Conservation (phyloP, 2,329 filamentous ascomycete genomes). For the Fusarium gaditjirri region DNA sequence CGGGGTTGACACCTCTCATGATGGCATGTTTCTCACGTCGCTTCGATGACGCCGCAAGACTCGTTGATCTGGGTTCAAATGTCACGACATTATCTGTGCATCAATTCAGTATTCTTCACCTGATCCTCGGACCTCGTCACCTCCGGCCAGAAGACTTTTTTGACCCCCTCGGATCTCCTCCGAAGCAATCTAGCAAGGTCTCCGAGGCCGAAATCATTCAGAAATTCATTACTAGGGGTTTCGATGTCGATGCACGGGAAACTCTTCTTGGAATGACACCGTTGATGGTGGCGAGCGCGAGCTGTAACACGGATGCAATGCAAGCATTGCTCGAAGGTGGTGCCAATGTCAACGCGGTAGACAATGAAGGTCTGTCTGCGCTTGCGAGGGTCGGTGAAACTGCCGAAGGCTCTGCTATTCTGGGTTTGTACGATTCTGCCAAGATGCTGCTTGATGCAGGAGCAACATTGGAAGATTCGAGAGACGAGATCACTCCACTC, state of each 20-base stretch:
- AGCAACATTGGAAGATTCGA: conserved; percentile 32
- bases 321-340: conserved; percentile 39
- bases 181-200: conserved; percentile 12
- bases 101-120: conserved; percentile 43
- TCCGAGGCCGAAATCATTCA: conserved; percentile 43
- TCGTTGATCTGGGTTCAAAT: conserved; percentile 41
- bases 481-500: conserved; percentile 40
- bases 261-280: conserved; percentile 44
- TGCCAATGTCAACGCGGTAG: conserved; percentile 40
- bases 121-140: conserved; percentile 42
- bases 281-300: conserved; percentile 44
- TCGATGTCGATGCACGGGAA: conserved; percentile 42
- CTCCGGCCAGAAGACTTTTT: conserved; percentile 36
- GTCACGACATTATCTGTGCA: conserved; percentile 40
- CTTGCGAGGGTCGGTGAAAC: conserved; percentile 41
- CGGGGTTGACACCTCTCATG: conserved; percentile 43
- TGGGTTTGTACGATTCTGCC: conserved; percentile 37
- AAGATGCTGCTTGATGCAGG: conserved; percentile 43
- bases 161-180: conserved; percentile 18
- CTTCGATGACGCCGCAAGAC: conserved; percentile 42
- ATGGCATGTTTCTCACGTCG: conserved; percentile 44
- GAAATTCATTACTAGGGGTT: conserved; percentile 42
- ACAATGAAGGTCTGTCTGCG: conserved; percentile 42
- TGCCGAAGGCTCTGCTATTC: conserved; percentile 39
- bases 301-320: conserved; percentile 42